Conservation (phyloP, 768 basidiomycete species). For the Multifurca ochricompacta region DNA sequence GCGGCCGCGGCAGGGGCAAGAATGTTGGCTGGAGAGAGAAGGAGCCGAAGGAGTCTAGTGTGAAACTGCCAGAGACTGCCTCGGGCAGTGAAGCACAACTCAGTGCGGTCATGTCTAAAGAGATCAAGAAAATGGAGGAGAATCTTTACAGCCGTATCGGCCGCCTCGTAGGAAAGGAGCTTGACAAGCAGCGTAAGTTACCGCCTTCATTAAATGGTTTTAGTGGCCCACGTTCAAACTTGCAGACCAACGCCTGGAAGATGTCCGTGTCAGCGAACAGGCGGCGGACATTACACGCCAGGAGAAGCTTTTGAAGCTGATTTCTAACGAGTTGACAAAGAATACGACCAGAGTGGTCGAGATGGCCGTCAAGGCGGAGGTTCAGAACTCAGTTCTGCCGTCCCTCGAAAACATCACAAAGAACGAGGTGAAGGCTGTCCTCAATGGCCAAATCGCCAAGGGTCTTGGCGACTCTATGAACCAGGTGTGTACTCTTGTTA, state of each 20-base stretch:
- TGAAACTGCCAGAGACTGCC: constrained; percentile 29
- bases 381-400: constrained; percentile 77
- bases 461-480: constrained; percentile 66
- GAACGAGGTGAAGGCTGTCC: constrained; percentile 67
- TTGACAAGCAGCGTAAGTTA: constrained; percentile 80
- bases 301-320: constrained; percentile 83
- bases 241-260: constrained; percentile 77
- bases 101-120: constrained; percentile 55
- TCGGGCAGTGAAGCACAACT: constrained; percentile 42
- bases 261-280: constrained; percentile 69
- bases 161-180: constrained; percentile 75
- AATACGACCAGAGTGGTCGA: constrained; percentile 87
- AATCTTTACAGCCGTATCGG: constrained; percentile 68
- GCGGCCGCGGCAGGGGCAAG: constrained; percentile 47
- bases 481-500: constrained; percentile 40
- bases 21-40: constrained; percentile 58
- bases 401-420: constrained; percentile 77
- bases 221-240: constrained; percentile 1
- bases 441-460: constrained; percentile 71
- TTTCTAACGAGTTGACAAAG: constrained; percentile 78
- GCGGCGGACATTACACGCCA: constrained; percentile 76
- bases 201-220: constrained; percentile 11
- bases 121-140: constrained; percentile 80
- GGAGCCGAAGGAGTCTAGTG: constrained; percentile 39
- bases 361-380: constrained; percentile 78